phyloP scores from a whole-genome alignment of 768 basidiomycete genomes.

The Boletus tomentosulus region DNA sequence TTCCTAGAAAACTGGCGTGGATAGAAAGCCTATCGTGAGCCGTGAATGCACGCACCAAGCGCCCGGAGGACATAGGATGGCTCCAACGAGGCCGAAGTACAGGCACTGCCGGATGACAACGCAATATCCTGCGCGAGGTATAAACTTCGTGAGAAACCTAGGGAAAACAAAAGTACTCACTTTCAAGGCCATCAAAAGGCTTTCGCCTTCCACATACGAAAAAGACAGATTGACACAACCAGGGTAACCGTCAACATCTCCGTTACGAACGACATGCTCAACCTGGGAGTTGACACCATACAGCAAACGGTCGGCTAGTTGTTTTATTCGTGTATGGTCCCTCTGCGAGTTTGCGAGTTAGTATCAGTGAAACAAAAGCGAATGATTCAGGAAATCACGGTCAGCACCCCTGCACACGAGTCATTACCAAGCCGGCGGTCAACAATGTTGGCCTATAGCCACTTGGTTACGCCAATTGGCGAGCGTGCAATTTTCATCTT shows the following conservation, averaged over 20 bases:
- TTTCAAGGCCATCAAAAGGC: slow-evolving; percentile 96
- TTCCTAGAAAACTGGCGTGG: slow-evolving; percentile 43
- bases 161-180: slow-evolving; percentile 35
- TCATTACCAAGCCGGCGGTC: slow-evolving; percentile 59
- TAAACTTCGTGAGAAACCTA: slow-evolving; percentile 3
- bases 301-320: slow-evolving; percentile 78
- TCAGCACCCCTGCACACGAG: slow-evolving; percentile 96
- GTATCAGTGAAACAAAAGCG: not conserved
- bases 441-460: slow-evolving; percentile 24
- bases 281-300: slow-evolving; percentile 77
- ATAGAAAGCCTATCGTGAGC: not conserved
- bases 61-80: slow-evolving; percentile 98
- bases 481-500: slow-evolving; percentile 49
- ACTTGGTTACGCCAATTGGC: slow-evolving; percentile 39
- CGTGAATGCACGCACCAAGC: slow-evolving; percentile 52
- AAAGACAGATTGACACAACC: slow-evolving; percentile 97
- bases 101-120: slow-evolving; percentile 95
- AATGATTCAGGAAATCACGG: not conserved
- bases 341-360: slow-evolving; percentile 42
- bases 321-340: slow-evolving; percentile 71
- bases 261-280: slow-evolving; percentile 91
- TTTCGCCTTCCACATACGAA: slow-evolving; percentile 96
- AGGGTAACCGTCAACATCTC: slow-evolving; percentile 86
- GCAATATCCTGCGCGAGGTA: slow-evolving; percentile 72
- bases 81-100: slow-evolving; percentile 96